phyloP scores from a whole-genome alignment of 1,284 basidiomycete species.

The Tilletiopsis washingtonensis region DNA sequence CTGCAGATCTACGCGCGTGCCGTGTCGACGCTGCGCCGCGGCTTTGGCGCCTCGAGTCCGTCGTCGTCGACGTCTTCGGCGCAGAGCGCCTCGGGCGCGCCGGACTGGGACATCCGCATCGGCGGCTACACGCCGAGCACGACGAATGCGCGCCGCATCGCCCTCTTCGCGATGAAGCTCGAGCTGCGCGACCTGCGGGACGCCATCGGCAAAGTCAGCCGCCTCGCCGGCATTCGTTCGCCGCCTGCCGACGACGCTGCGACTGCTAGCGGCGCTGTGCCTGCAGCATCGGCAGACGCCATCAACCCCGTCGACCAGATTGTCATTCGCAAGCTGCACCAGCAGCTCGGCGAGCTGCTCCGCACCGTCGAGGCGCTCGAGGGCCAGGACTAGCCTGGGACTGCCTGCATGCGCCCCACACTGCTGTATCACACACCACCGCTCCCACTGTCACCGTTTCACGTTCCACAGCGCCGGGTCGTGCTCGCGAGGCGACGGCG shows the following conservation, averaged over 20 bases:
- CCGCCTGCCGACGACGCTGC: no score
- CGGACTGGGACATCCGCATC: constrained; percentile 32
- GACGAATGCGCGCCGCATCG: constrained; percentile 39
- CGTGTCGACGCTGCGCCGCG: constrained; percentile 35
- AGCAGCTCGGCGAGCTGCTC: constrained; percentile 35
- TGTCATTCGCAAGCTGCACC: constrained; percentile 38
- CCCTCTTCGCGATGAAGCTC: constrained; percentile 44
- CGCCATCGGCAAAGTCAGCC: constrained; percentile 34
- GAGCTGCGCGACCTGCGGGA: constrained; percentile 38
- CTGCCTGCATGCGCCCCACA: no score
- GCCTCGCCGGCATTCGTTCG: not conserved
- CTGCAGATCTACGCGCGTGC: constrained; percentile 46
- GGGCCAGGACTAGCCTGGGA: constrained; percentile 4
- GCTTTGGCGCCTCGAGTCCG: constrained; percentile 13
- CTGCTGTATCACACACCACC: no score
- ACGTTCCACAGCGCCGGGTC: no score
- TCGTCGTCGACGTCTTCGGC: not conserved
- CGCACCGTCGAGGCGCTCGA: constrained; percentile 38
- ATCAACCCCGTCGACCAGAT: constrained; percentile 43
- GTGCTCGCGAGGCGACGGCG: no score
- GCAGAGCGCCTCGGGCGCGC: not conserved
- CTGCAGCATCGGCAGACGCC: not conserved
- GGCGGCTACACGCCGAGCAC: constrained; percentile 32
- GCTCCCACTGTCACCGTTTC: no score
- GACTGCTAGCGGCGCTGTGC: no score